phyloP scores from a whole-genome alignment of 768 basidiomycete species.

The Panus rudis region DNA sequence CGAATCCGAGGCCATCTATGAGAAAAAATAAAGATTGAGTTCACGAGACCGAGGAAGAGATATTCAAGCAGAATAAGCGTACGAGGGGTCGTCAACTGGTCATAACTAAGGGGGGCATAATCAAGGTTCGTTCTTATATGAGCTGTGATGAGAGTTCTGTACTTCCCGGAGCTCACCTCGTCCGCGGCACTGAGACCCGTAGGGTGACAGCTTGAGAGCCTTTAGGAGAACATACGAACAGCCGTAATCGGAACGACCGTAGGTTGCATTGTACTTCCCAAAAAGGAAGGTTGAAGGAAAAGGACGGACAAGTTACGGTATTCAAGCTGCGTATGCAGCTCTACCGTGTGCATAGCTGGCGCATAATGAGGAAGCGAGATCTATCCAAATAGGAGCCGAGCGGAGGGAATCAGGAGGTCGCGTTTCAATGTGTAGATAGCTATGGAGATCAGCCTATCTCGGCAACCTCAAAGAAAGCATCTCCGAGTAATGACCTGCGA shows the following conservation, averaged over 20 bases:
- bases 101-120: constrained; percentile 13
- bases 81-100: constrained; percentile 25
- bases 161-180: constrained; percentile 17
- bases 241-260: constrained; percentile 17
- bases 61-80: constrained; percentile 12
- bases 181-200: constrained; percentile 15
- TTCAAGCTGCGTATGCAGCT: no score
- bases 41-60: constrained; percentile 7
- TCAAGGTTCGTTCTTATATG: constrained; percentile 27
- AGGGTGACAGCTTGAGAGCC: constrained; percentile 11
- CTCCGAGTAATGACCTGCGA: no score
- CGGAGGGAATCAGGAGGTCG: constrained; percentile 2
- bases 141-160: constrained; percentile 15
- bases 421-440: constrained; percentile 1
- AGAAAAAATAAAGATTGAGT: constrained; percentile 10
- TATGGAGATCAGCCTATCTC: neutral
- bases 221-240: constrained; percentile 22
- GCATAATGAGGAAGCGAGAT: constrained; percentile 5
- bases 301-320: no score
- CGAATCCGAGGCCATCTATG: constrained; percentile 25
- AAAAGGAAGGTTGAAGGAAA: constrained; percentile 22
- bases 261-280: constrained; percentile 15
- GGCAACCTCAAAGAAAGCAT: constrained; percentile 1
- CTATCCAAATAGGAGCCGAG: constrained; percentile 8
- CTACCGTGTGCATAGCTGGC: constrained; percentile 1